Percentiles rank a stretch among this genome's conserved stretches.
These are phyloP conservation scores for Dysphania ambrosioides DNA, from an alignment of 148 eudicot genomes.

Conservation along the genomic window DNA sequence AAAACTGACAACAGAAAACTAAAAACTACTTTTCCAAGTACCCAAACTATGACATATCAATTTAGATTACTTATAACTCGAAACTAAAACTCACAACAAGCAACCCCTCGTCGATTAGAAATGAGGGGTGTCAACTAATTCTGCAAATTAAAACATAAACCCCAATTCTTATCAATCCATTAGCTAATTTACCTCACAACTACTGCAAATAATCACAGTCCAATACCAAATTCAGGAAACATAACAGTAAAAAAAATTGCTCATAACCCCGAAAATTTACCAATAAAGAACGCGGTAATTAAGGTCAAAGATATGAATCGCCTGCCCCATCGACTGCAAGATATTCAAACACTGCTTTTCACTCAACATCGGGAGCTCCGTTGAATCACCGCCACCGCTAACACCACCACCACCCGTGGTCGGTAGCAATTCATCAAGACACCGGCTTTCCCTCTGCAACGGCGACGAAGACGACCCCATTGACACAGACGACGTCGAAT, in stretches of 20 bases:
- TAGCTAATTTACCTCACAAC: too few species aligned
- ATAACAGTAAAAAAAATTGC: neutral
- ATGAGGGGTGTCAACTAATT: too few species aligned
- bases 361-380: constrained; percentile 32
- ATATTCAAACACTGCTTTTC: constrained; percentile 80
- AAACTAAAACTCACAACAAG: too few species aligned
- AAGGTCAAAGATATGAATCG: constrained; percentile 72
- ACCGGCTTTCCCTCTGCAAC: constrained; percentile 64
- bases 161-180: too few species aligned
- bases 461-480: constrained; percentile 31
- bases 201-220: too few species aligned
- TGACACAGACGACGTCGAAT: constrained; percentile 36
- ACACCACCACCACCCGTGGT: constrained; percentile 5
- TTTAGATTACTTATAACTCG: too few species aligned
- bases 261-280: constrained; percentile 34
- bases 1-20: too few species aligned
- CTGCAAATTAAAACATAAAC: too few species aligned
- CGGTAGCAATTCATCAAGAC: constrained; percentile 18
- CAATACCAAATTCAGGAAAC: neutral
- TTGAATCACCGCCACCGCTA: too few species aligned
- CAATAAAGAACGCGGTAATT: constrained; percentile 62
- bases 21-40: too few species aligned
- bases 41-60: too few species aligned
- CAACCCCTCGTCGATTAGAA: too few species aligned
- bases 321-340: constrained; percentile 87